These are phyloP conservation scores for Fusarium mexicanum DNA, from an alignment of 2,329 filamentous ascomycete species.

Conservation along the genomic window DNA sequence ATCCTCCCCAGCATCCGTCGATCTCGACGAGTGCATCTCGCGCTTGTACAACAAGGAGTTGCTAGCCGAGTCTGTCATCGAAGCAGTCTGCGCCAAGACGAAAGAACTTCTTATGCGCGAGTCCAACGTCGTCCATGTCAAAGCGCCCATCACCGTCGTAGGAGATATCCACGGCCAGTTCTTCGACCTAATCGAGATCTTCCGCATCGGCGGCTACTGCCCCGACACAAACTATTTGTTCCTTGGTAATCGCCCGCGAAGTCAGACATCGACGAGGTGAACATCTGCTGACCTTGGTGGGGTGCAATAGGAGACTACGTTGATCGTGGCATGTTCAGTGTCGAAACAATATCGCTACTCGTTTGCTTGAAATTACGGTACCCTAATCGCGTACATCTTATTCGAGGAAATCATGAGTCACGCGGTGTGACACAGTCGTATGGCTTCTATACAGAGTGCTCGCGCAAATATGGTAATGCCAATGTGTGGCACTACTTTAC, in stretches of 20 bases:
- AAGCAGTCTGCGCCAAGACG: conserved; percentile 98
- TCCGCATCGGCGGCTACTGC: conserved; percentile 96
- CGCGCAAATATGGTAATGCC: conserved; percentile 96
- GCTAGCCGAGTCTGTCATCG: conserved; percentile 95
- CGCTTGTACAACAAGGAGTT: conserved; percentile 97
- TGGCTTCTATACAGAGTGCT: conserved; percentile 98
- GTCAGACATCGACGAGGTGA: not conserved
- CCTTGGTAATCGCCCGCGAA: conserved; percentile 68
- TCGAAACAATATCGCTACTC: conserved; percentile 97
- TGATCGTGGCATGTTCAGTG: conserved; percentile 97
- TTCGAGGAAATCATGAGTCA: conserved; percentile 97
- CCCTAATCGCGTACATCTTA: conserved; percentile 92
- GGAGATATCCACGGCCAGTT: conserved; percentile 99
- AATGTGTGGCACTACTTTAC: conserved; percentile 99
- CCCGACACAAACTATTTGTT: conserved; percentile 99
- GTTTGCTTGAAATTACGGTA: conserved; percentile 98
- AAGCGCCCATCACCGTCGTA: conserved; percentile 94
- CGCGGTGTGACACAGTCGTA: conserved; percentile 98
- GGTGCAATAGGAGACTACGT: conserved; percentile 84
- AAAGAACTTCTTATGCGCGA: conserved; percentile 99
- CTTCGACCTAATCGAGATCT: conserved; percentile 98
- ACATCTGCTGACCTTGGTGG: conserved; percentile 17
- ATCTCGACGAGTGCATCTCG: conserved; percentile 98
- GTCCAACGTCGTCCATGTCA: conserved; percentile 98
- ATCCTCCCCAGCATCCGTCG: conserved; percentile 78